Base-by-base conservation (phyloP, 768 basidiomycete genomes). In the Boletus sp. region DNA sequence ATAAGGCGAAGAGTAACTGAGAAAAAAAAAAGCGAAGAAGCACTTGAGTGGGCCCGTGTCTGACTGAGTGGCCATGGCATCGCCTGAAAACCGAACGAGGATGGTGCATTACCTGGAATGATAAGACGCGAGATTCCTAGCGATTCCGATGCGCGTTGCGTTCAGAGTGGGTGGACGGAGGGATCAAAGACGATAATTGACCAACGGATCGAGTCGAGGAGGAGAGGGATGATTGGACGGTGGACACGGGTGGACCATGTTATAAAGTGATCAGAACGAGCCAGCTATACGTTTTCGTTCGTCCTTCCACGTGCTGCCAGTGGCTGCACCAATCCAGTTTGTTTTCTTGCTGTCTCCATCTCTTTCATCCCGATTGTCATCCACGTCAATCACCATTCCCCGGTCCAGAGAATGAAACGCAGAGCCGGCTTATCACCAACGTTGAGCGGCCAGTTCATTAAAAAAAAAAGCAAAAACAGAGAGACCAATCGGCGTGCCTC, bases 231-330 rank as follows among this genome's bases (percentile, higher is more conserved):
- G 33, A 7, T 34, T 23, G 33, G 25, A n/a, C 34, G 5, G 34
- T 13, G 47, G 34, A 37, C 47, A 57, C 51, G 50, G 50, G 21
- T 41, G 57, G 45, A 45, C 41, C 61, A 70, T 66, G 64, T 69
- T 70, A 70, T 61, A 64, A 58, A 53, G 51, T 64, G 56, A 64
- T 60, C 55, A 56, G 61, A 54, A 64, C 61, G 44, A 58, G 63
- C 56, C 55, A 68, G 57, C 59, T 54, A 50, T 43, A 68, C 68
- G n/a, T 54, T 61, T 67, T 67, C 50, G 62, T 54, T 51, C 53
- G 14, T 15, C 23, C 46, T 7, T 52, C 59, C 64, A 69, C 67
- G 67, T 70, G 69, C 50, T 47, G 17, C 10, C n/a, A 8, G 23
- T 25, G 23, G 23, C 23, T 25, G 23, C 23, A 25, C 23, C 23